Conservation (phyloP, 768 basidiomycete species). For the Glaciozyma martinii region DNA sequence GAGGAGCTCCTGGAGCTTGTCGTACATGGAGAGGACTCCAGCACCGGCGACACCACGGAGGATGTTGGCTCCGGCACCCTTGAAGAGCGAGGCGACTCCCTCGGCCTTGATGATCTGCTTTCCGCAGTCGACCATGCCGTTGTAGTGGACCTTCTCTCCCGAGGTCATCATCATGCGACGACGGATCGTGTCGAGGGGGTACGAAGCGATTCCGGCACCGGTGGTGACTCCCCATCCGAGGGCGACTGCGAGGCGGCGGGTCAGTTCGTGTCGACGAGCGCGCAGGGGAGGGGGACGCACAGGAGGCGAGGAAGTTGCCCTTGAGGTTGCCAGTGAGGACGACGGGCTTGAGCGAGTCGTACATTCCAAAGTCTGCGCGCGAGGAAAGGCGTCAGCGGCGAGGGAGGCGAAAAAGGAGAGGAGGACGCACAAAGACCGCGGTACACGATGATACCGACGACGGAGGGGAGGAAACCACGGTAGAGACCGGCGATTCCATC, state of each 20-base stretch:
- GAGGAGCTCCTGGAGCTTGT: slow-evolving; percentile 79
- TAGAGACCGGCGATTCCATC: slow-evolving; percentile 99
- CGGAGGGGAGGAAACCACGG: slow-evolving; percentile 98
- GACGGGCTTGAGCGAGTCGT: slow-evolving; percentile 59
- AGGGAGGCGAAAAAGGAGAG: background rate
- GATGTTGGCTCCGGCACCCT: slow-evolving; percentile 58
- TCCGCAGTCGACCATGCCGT: slow-evolving; percentile 86
- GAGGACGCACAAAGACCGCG: slow-evolving; percentile 68
- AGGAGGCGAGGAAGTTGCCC: slow-evolving; percentile 86
- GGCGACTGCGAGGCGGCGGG: slow-evolving; percentile 27
- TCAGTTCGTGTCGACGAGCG: background rate
- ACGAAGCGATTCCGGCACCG: slow-evolving; percentile 95
- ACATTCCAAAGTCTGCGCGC: slow-evolving; percentile 28
- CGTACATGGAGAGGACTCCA: slow-evolving; percentile 97
- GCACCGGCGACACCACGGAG: slow-evolving; percentile 99
- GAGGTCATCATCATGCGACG: slow-evolving; percentile 99
- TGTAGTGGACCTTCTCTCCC: slow-evolving; percentile 49
- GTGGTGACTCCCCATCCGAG: slow-evolving; percentile 99
- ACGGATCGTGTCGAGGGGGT: slow-evolving; percentile 51
- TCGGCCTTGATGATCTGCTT: slow-evolving; percentile 92
- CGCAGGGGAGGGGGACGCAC: slow-evolving; percentile 43
- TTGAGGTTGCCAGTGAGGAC: slow-evolving; percentile 90
- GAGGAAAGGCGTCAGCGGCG: background rate
- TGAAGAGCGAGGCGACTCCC: slow-evolving; percentile 91
- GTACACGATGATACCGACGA: slow-evolving; percentile 99